These are phyloP conservation scores for Botrytis hyacinthi DNA, from an alignment of 2,329 filamentous ascomycete species.

Conservation along the genomic window DNA sequence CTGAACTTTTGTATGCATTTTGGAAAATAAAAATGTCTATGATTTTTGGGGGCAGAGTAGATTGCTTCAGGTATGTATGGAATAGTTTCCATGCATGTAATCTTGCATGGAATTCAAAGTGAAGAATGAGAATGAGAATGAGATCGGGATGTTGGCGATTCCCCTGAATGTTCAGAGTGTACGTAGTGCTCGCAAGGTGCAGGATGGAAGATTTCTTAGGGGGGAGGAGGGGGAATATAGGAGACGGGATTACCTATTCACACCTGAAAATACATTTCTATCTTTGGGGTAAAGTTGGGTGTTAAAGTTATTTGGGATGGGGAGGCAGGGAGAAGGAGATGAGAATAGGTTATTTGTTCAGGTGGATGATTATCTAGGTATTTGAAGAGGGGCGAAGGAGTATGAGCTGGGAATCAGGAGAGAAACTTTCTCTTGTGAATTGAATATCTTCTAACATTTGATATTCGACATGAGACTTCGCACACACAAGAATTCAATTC, in stretches of 20 bases:
- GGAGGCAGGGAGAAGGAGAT: neutral
- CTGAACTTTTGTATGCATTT: no score
- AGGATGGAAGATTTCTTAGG: neutral
- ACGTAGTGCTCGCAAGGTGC: neutral
- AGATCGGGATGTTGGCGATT: neutral
- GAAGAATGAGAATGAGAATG: neutral
- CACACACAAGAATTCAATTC: neutral
- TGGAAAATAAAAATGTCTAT: neutral
- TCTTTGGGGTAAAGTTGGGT: neutral
- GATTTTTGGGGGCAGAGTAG: neutral
- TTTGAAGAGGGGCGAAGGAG: neutral
- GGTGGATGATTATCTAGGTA: neutral
- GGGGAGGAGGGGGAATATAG: neutral
- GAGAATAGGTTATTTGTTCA: neutral
- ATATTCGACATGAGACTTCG: neutral
- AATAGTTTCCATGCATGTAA: neutral
- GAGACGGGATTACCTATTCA: no score
- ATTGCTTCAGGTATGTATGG: no score
- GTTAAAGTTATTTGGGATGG: no score
- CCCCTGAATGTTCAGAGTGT: neutral
- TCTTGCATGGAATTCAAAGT: neutral
- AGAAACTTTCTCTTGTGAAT: neutral
- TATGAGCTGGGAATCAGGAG: neutral
- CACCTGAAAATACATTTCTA: no score
- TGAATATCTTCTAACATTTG: neutral